Base-by-base conservation (phyloP, 2,329 filamentous ascomycete genomes). In the Epichloe amarillans region DNA sequence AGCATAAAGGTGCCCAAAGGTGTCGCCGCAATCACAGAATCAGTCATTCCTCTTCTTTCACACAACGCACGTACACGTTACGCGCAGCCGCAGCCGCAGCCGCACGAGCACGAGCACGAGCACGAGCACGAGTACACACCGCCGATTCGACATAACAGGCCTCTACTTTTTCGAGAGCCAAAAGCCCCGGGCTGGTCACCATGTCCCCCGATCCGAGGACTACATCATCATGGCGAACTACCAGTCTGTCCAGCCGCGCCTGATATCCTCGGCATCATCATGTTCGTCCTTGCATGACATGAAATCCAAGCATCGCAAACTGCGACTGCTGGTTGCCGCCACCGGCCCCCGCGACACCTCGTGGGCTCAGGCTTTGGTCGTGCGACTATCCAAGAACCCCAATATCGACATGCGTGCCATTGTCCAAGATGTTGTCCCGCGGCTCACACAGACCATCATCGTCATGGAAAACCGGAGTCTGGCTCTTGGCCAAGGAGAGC, bases 271-370 rank as follows among this genome's bases (percentile, higher is more conserved):
- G 43, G 55, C 56, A 30, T 56, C 62, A 14, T 66, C 67, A 33
- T 64, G 60, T 17, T 64, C 66, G 39, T 69, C 68, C 6, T 61
- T 69, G 50, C 56, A 61, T 53, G 68, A 72, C 38, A 64, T 64
- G 58, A 61, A 61, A 12, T 53, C 60, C 5, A 61, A 62, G 54
- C 64, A 66, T 53, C 70, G 66, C 56, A 78, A 77, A 56, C 67
- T 83, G 33, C 77, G 72, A 54, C 74, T 86, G 51, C 75, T 86
- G 36, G 72, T 86, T 37, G 80, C 80, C 52, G 76, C 83, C 52
- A 83, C 83, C 58, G 82, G 83, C 52, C 72, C 76, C 45, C 74
- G 76, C 50, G 81, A 84, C 59, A 76, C 81, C 33, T 79, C 81
- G 43, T 83, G 79, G 67, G 82, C 82, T 49, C 76, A 83, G 61